Evolutionary conservation across 306 rosid species (phyloP).

Genomic region (Sicyos baderoa): DNA sequence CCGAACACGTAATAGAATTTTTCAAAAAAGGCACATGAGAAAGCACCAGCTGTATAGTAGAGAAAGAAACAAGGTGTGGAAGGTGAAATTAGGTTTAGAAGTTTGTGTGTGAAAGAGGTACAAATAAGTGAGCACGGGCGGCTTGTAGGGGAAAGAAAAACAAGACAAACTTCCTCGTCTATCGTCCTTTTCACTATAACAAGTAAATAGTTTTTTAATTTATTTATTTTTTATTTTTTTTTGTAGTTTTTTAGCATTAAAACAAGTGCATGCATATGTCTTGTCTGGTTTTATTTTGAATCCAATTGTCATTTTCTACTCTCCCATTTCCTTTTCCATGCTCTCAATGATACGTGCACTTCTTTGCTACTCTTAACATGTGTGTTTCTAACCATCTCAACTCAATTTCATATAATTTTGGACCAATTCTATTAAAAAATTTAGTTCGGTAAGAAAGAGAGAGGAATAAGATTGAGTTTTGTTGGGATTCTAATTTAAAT

Average conservation of each 20-base stretch:
- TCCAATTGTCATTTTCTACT: too few relatives aligned
- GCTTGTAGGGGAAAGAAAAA: not conserved
- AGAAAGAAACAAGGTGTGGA: not conserved
- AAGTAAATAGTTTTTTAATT: not conserved
- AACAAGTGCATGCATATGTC: constrained; percentile 15
- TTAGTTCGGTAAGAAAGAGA: too few relatives aligned
- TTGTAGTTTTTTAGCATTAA: not conserved
- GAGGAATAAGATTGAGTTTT: too few relatives aligned
- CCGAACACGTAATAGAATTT: not conserved
- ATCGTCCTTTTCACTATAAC: constrained; percentile 5
- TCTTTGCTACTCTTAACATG: too few relatives aligned
- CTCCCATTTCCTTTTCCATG: too few relatives aligned
- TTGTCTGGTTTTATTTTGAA: constrained; percentile 3
- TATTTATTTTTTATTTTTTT: too few relatives aligned
- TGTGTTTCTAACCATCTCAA: too few relatives aligned
- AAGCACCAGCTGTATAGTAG: not conserved
- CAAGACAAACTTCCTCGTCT: not conserved
- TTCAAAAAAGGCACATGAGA: not conserved
- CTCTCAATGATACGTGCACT: too few relatives aligned
- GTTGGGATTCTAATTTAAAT: too few relatives aligned
- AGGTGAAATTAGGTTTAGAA: not conserved
- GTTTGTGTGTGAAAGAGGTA: not conserved
- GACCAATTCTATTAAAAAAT: too few relatives aligned
- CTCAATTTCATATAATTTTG: too few relatives aligned
- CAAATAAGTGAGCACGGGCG: not conserved